Evolutionary conservation across 805 yeast genomes (phyloP).

Genomic region (Sugiyamaella boreocaroliniensis): DNA sequence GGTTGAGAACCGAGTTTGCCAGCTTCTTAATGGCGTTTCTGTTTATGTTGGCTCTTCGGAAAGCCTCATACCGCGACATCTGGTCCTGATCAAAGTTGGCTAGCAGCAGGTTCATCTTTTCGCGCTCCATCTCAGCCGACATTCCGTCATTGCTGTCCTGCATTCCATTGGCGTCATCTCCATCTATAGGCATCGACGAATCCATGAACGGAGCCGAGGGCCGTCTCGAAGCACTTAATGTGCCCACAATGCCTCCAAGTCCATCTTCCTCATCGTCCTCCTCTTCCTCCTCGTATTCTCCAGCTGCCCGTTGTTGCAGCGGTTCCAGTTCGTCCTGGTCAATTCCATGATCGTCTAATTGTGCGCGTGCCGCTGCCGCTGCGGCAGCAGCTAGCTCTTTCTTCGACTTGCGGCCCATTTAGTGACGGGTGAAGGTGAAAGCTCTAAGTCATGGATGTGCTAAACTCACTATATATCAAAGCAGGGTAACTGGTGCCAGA

Average conservation of each 20-base stretch:
- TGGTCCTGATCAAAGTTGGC: slow-evolving; percentile 75
- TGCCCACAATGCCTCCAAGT: slow-evolving; percentile 4
- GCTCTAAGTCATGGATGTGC: too few relatives aligned
- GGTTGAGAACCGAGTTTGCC: slow-evolving; percentile 72
- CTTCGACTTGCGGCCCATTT: neutral
- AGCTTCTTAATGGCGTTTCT: slow-evolving; percentile 73
- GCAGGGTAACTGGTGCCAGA: too few relatives aligned
- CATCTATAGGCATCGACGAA: neutral
- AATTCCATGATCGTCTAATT: neutral
- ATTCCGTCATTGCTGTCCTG: neutral
- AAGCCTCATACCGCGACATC: slow-evolving; percentile 79
- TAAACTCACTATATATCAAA: too few relatives aligned
- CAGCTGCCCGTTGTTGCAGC: neutral
- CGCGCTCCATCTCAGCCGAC: slow-evolving; percentile 25
- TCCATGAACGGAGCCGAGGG: neutral
- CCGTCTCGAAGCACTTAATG: neutral
- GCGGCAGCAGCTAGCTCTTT: neutral
- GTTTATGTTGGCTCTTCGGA: slow-evolving; percentile 68
- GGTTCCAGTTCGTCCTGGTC: neutral
- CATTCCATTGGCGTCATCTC: neutral
- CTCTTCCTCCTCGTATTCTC: slow-evolving; percentile 12
- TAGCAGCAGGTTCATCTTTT: slow-evolving; percentile 45
- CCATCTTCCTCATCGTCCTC: slow-evolving; percentile 17
- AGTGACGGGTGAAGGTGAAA: too few relatives aligned
- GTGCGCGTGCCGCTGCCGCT: neutral